phyloP scores from a whole-genome alignment of 495 filamentous ascomycete species.

The Bryoglossum gracile region DNA sequence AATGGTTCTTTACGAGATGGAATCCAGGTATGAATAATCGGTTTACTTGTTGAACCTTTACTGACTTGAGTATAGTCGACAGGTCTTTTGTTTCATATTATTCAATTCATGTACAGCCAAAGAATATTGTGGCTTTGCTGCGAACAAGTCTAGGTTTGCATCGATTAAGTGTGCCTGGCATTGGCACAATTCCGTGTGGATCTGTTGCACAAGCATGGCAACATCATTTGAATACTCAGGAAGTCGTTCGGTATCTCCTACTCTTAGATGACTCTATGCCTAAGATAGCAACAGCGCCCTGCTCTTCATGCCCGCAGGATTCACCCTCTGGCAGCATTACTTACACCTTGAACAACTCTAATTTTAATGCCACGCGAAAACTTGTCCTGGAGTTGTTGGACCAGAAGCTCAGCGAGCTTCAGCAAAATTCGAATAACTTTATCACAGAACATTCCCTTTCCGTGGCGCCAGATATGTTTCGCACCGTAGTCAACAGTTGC shows the following conservation, averaged over 20 bases:
- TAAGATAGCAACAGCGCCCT: not conserved
- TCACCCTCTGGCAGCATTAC: not conserved
- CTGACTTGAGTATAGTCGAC: conserved; percentile 18
- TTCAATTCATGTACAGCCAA: conserved; percentile 22
- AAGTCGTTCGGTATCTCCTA: conserved; percentile 21
- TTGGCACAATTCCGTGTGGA: conserved; percentile 21
- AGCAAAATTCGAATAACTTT: conserved; percentile 37
- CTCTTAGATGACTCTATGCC: conserved; percentile 19
- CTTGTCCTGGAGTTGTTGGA: conserved; percentile 42
- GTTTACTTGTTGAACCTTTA: not conserved
- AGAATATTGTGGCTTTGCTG: conserved; percentile 33
- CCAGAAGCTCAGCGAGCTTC: conserved; percentile 39
- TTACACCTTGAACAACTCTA: conserved; percentile 9
- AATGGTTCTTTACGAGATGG: conserved; percentile 79
- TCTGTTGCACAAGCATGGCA: conserved; percentile 35
- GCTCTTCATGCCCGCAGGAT: conserved; percentile 18
- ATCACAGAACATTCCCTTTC: conserved; percentile 32
- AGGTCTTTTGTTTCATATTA: conserved; percentile 15
- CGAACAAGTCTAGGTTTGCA: conserved; percentile 19
- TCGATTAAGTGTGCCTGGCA: not conserved
- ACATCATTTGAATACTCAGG: conserved; percentile 19
- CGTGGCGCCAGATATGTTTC: conserved; percentile 38
- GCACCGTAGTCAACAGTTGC: conserved; percentile 39
- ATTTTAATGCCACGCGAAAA: conserved; percentile 36
- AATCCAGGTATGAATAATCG: conserved; percentile 37